Conservation (phyloP, 2,329 filamentous ascomycete species). For the Ceratocystis cubensis region DNA sequence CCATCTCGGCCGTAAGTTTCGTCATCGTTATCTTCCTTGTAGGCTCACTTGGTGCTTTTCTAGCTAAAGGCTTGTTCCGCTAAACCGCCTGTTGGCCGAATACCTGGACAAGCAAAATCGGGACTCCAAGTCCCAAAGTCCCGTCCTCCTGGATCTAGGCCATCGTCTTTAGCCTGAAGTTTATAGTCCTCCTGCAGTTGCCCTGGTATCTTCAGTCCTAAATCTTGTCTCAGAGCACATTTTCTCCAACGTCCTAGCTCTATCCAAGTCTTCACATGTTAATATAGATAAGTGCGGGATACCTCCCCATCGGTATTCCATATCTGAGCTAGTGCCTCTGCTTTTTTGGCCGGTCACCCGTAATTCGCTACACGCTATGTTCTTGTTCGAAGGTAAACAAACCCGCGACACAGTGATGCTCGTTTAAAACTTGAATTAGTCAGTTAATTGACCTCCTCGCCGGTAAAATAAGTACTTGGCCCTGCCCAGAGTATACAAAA, state of each 20-base stretch:
- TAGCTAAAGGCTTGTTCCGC: neutral
- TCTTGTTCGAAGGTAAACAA: neutral
- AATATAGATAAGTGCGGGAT: neutral
- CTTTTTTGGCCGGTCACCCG: neutral
- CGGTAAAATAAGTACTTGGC: neutral
- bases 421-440: neutral
- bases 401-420: neutral
- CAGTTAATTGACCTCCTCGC: neutral
- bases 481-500: neutral
- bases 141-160: neutral
- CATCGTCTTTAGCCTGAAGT: neutral
- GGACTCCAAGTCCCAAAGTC: neutral
- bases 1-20: neutral
- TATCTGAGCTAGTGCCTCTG: neutral
- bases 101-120: too few relatives aligned
- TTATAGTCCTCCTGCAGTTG: too few relatives aligned
- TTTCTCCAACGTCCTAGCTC: neutral
- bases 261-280: neutral
- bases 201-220: too few relatives aligned
- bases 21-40: neutral
- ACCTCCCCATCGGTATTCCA: neutral
- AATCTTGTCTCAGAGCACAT: too few relatives aligned
- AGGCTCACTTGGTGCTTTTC: neutral
- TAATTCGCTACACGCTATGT: neutral
- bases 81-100: neutral